phyloP scores from a whole-genome alignment of 2,329 filamentous ascomycete genomes.

The Coniochaeta sp. region DNA sequence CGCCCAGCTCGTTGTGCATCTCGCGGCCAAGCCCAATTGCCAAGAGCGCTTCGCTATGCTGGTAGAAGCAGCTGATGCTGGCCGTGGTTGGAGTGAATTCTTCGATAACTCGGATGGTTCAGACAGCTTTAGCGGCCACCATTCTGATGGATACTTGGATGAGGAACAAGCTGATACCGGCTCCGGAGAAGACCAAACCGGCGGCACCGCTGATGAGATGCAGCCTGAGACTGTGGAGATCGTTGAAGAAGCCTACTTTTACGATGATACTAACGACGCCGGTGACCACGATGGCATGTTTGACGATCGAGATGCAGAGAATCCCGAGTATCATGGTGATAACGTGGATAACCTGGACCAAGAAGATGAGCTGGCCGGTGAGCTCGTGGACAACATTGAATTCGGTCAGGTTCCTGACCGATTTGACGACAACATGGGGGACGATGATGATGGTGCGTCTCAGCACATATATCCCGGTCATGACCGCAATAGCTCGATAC shows the following conservation, averaged over 20 bases:
- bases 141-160: conserved; percentile 4
- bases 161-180: not conserved
- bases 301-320: not conserved
- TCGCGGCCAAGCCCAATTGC: conserved; percentile 13
- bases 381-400: not conserved
- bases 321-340: not conserved
- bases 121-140: conserved; percentile 4
- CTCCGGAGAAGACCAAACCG: not conserved
- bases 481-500: not conserved
- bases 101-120: conserved; percentile 7
- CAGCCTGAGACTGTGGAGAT: not conserved
- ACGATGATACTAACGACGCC: not conserved
- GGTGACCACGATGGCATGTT: not conserved
- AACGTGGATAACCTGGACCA: not conserved
- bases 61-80: conserved; percentile 9
- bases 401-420: not conserved
- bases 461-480: not conserved
- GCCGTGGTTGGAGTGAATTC: conserved; percentile 4
- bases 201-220: not conserved
- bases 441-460: not conserved
- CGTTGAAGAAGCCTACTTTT: not conserved
- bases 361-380: not conserved
- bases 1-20: conserved; percentile 9
- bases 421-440: not conserved
- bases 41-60: conserved; percentile 15